Evolutionary conservation across 345 rosid genomes (phyloP), one percentile per base, ranked within the genome.

Genomic region (Reutealis trisperma): DNA sequence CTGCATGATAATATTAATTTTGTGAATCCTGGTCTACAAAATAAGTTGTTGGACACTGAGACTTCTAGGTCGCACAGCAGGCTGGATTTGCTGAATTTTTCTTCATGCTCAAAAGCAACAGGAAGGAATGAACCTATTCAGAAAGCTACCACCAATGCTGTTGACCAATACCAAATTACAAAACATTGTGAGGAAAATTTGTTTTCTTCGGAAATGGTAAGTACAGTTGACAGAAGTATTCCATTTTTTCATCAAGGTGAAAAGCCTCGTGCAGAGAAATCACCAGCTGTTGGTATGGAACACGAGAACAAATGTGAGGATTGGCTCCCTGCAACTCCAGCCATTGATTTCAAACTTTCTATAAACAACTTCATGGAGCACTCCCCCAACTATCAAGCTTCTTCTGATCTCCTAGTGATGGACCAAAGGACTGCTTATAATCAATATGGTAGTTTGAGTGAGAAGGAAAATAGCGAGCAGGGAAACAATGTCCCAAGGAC

Each of bases 21-120:
- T 71, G 78, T 78, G 72, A 77, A 78, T 81, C 81, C 82, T 69
- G 55, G 64, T 44, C 78, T 77, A 8, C 83, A 84, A 47, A 80
- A 79, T 67, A 81, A 76, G 70, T 79, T 86, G 74, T 73, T 65
- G 64, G 85, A 83, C 75, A 74, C 61, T 66, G 77, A 77, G 75
- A 42, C 87, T 55, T 55, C 78, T 74, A 83, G 54, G 54, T 68
- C 76, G 5, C 76, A 74, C 24, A 61, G 75, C 58, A 78, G 63
- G 57, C 62, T 75, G 68, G 70, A 82, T 67, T 45, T 71, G 63
- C 70, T 75, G 69, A 77, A 70, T 12, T 59, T n/a, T 73, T 71
- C 85, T 67, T 82, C 80, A 44, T 59, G 63, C 76, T 32, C 79
- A 69, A 82, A 76, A 24, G 55, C 71, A 68, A 24, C 14, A 4